Base-by-base conservation (phyloP, 1,284 basidiomycete genomes). In the Fomitiporia mediterranea region DNA sequence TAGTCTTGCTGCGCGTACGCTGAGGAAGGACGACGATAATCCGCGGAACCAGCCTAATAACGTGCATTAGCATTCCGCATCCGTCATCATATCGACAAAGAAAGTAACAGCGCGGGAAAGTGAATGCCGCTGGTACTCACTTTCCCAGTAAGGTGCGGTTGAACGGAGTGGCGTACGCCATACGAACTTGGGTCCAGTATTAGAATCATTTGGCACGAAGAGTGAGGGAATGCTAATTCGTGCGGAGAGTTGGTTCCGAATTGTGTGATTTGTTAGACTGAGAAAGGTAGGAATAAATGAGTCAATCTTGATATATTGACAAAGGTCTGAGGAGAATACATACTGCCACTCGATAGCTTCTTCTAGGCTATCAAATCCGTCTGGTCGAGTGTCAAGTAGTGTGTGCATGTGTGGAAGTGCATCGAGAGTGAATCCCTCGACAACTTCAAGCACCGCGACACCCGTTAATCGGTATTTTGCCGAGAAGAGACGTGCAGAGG, bases 291-390 rank as follows among this genome's bases (percentile, higher is more conserved):
- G 2, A 4, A 17, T 4, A 32, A 17, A 9, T 30, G 13, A 48
- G 27, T 15, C 21, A 19, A 51, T 19, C 17, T 57, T 47, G 57
- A 55, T 4, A 60, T 40, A 42, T 55, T n/a, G 46, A 51, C 23
- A 28, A 43, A 9, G 23, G 9, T n/a, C 42, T 46, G 37, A 32
- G 53, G 52, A 11, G 15, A 25, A 34, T 59, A 82, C 93, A 66
- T 70, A 96, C 91, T 99, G 96, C 96, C 97, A 99, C 62, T 90
- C 84, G 42, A 99, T 85, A 1, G 90, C 94, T 40, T 89, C 87
- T 66, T 94, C 86, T 5, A 89, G 73, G 27, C 82, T 90, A 49
- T 81, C 77, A 68, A 99, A 99, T 0, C 87, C 86, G 19, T 83
- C 82, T 0, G 96, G 97, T 7, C 94, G 82, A 13, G 86, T 80